A percentile compares a stretch with the other conserved stretches of the same genome.
These are phyloP conservation scores for Leccinum ochraceum DNA, from an alignment of 768 basidiomycete species.

Conservation along the genomic window DNA sequence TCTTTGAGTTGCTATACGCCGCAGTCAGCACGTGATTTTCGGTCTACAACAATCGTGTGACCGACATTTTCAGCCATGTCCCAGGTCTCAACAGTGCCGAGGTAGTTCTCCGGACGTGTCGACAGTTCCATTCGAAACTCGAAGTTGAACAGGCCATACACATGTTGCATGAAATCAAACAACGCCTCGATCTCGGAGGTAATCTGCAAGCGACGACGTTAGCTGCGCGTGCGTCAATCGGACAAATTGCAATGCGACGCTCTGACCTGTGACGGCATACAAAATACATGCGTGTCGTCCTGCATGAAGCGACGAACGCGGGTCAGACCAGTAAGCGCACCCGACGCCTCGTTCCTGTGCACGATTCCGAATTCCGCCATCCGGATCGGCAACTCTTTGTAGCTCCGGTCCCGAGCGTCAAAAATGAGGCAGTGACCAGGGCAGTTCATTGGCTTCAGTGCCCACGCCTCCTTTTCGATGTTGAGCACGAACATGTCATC, in stretches of 20 bases:
- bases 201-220: constrained; percentile 49
- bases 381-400: constrained; percentile 93
- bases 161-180: constrained; percentile 94
- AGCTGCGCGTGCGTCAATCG: background rate
- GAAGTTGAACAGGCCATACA: constrained; percentile 94
- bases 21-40: constrained; percentile 6
- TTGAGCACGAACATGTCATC: constrained; percentile 97
- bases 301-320: constrained; percentile 95
- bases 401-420: constrained; percentile 89
- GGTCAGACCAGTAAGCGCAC: constrained; percentile 90
- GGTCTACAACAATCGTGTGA: background rate
- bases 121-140: constrained; percentile 93
- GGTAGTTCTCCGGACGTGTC: constrained; percentile 92
- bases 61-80: constrained; percentile 79
- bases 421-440: constrained; percentile 97
- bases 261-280: constrained; percentile 84
- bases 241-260: background rate
- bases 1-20: constrained; percentile 70
- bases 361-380: constrained; percentile 99
- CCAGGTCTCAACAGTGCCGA: constrained; percentile 91
- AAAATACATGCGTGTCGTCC: constrained; percentile 99
- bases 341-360: constrained; percentile 95
- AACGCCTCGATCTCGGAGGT: constrained; percentile 81
- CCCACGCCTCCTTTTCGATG: constrained; percentile 95
- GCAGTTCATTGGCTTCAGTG: constrained; percentile 99